Percentiles rank a stretch among this genome's conserved stretches.
Evolutionary conservation across 306 rosid species (phyloP).

Genomic region (Medicago arabica): DNA sequence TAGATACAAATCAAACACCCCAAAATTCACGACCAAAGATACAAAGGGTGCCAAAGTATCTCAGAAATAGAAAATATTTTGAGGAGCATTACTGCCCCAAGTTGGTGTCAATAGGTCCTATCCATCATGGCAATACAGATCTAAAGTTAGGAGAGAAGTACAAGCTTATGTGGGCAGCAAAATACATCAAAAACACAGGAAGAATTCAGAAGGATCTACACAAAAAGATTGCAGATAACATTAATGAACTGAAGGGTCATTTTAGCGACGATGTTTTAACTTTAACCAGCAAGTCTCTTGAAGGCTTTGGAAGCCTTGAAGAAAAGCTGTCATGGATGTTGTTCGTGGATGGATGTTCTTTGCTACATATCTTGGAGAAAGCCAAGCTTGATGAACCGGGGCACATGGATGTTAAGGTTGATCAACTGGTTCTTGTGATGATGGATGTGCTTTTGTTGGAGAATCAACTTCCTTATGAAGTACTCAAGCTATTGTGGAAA

Average conservation of each 20-base stretch:
- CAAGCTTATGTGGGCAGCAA: constrained; percentile 11
- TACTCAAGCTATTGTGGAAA: no score
- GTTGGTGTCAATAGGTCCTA: constrained; percentile 28
- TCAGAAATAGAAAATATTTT: not conserved
- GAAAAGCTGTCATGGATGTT: not conserved
- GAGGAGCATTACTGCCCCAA: constrained; percentile 8
- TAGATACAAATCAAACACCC: not conserved
- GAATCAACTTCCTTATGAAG: no score
- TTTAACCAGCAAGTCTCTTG: not conserved
- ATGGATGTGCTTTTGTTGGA: no score
- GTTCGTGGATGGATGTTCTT: constrained; percentile 32
- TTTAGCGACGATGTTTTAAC: not conserved
- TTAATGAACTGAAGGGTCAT: not conserved
- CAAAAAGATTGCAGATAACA: not conserved
- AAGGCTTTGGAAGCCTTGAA: not conserved
- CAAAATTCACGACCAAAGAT: not conserved
- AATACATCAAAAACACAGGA: not conserved
- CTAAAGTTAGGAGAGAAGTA: constrained; percentile 15
- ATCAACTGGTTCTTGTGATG: no score
- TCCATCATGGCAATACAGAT: constrained; percentile 1
- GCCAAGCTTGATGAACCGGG: no score
- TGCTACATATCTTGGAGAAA: not conserved
- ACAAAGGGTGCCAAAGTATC: constrained; percentile 23
- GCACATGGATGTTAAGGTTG: no score
- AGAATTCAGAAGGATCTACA: not conserved